A percentile compares a stretch with the other conserved stretches of the same genome.
These are phyloP conservation scores for Planoprotostelium fungivorum DNA, from an alignment of 78 protist species.

Conservation along the genomic window DNA sequence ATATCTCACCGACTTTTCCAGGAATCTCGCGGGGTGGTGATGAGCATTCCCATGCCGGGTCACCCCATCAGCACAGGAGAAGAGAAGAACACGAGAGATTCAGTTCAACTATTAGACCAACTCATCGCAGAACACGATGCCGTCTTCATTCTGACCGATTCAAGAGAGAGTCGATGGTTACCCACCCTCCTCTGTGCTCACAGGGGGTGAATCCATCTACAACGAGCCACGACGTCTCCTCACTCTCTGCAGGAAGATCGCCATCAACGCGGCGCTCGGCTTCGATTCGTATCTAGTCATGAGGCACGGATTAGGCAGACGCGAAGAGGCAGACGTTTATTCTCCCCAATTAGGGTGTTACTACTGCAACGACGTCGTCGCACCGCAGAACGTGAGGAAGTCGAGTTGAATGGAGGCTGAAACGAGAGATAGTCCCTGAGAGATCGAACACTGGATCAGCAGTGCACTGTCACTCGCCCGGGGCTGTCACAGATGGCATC, in stretches of 20 bases:
- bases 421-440: conserved; percentile 26
- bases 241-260: conserved; percentile 10
- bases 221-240: background rate
- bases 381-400: conserved; percentile 79
- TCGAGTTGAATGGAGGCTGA: background rate
- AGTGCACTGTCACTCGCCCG: conserved; percentile 97
- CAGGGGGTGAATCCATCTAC: conserved; percentile 14
- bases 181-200: conserved; percentile 82
- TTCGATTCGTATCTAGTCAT: conserved; percentile 90
- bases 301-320: conserved; percentile 86
- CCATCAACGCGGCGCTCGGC: conserved; percentile 94
- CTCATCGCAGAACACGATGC: conserved; percentile 85
- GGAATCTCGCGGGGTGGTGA: conserved; percentile 27
- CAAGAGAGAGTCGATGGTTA: conserved; percentile 96
- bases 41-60: conserved; percentile 98
- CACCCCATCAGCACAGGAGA: conserved; percentile 58
- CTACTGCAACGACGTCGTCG: conserved; percentile 96
- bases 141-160: conserved; percentile 93
- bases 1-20: no score
- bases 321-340: background rate
- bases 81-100: background rate
- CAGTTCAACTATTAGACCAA: conserved; percentile 22
- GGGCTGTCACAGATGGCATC: conserved; percentile 87
- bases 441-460: conserved; percentile 98
- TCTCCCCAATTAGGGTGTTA: conserved; percentile 88